These are phyloP conservation scores for Leishmania guyanensis DNA, from an alignment of 208 protist genomes.

Conservation along the genomic window DNA sequence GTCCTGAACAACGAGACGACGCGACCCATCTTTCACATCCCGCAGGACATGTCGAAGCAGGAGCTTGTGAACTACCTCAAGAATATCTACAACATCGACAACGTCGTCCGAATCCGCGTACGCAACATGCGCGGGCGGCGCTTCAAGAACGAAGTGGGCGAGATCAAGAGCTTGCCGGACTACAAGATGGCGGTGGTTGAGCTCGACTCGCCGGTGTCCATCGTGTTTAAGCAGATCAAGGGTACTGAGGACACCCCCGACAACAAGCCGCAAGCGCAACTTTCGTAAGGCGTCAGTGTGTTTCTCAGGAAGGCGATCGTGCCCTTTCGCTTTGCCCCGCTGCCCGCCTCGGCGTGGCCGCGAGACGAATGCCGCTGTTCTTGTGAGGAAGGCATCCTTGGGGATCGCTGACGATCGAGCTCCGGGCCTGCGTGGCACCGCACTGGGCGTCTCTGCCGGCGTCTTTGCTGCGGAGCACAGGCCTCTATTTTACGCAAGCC, in stretches of 20 bases:
- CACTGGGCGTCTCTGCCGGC: neutral
- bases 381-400: neutral
- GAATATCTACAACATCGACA: constrained; percentile 88
- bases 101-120: constrained; percentile 67
- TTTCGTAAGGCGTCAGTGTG: constrained; percentile 28
- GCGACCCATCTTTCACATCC: constrained; percentile 78
- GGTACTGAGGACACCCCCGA: constrained; percentile 86
- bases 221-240: constrained; percentile 91
- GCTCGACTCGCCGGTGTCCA: constrained; percentile 78
- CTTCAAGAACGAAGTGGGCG: constrained; percentile 90
- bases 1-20: constrained; percentile 90
- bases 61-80: constrained; percentile 87
- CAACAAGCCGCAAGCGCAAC: constrained; percentile 71
- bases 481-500: neutral
- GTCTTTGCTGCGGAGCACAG: neutral
- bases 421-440: neutral
- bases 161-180: constrained; percentile 77
- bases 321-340: too few species aligned
- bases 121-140: constrained; percentile 73
- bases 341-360: neutral
- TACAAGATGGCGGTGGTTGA: constrained; percentile 84
- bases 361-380: neutral
- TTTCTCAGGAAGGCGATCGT: neutral
- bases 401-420: neutral
- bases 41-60: constrained; percentile 83